Conservation (phyloP, 179 eudicot genomes). For the Beta corolliflora region DNA sequence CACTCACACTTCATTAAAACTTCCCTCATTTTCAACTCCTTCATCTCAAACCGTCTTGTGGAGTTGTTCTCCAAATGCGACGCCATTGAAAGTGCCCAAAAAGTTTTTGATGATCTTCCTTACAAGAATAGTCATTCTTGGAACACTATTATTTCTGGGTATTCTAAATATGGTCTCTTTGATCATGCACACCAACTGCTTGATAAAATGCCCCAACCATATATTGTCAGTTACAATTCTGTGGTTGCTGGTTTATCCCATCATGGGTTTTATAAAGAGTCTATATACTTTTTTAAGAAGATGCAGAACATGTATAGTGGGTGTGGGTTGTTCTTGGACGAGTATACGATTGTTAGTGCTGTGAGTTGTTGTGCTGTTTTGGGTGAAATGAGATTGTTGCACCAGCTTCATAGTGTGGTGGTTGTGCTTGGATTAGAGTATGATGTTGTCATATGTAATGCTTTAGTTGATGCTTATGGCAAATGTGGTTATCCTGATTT, state of each 20-base stretch:
- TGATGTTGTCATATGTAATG: constrained; percentile 47
- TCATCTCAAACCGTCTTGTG: constrained; percentile 57
- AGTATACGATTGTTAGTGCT: constrained; percentile 52
- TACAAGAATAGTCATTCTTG: constrained; percentile 60
- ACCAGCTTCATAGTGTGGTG: constrained; percentile 52
- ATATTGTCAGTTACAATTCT: constrained; percentile 58
- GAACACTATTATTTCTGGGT: constrained; percentile 62
- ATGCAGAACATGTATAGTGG: constrained; percentile 37
- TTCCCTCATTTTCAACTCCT: constrained; percentile 42
- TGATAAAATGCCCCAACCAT: constrained; percentile 68
- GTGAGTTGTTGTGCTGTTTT: constrained; percentile 55
- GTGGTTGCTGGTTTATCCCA: constrained; percentile 54
- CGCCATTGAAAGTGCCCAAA: constrained; percentile 52
- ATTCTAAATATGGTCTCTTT: constrained; percentile 42
- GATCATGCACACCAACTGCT: constrained; percentile 50
- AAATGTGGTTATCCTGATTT: constrained; percentile 51
- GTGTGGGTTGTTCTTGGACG: constrained; percentile 48
- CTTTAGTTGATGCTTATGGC: constrained; percentile 70
- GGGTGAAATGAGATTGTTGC: constrained; percentile 37
- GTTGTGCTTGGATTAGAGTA: constrained; percentile 47
- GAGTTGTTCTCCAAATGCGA: constrained; percentile 61
- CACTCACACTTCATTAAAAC: constrained; percentile 64
- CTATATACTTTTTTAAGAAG: constrained; percentile 41
- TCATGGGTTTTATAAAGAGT: constrained; percentile 48
- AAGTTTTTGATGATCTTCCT: constrained; percentile 55